Evolutionary conservation across 805 yeast species (phyloP).

Genomic region (Saccharomycopsis oosterbeekiorum): DNA sequence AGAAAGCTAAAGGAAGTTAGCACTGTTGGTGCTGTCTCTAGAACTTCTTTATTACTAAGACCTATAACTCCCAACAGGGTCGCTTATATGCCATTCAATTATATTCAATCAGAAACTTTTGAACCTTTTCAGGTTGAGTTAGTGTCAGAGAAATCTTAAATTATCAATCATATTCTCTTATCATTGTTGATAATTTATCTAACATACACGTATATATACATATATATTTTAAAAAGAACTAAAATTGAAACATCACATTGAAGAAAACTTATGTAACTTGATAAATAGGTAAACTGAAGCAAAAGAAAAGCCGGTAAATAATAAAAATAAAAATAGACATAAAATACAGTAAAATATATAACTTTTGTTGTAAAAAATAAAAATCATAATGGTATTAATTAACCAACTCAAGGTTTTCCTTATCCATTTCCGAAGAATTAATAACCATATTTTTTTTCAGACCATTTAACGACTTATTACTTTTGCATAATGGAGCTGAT

Average conservation of each 20-base stretch:
- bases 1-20: slow-evolving; percentile 35
- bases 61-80: slow-evolving; percentile 55
- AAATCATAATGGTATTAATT: neutral
- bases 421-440: neutral
- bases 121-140: neutral
- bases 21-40: slow-evolving; percentile 38
- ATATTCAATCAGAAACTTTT: neutral
- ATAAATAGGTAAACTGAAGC: neutral
- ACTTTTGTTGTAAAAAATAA: neutral
- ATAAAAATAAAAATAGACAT: neutral
- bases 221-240: neutral
- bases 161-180: neutral
- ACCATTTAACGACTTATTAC: neutral
- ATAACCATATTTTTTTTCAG: neutral
- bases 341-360: neutral
- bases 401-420: neutral
- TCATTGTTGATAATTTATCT: neutral
- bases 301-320: neutral
- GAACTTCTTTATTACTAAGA: slow-evolving; percentile 34
- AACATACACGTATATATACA: neutral
- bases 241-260: neutral
- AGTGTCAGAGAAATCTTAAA: neutral
- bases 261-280: neutral
- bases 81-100: slow-evolving; percentile 21
- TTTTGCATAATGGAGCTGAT: neutral